These are phyloP conservation scores for Schizophyllum commune DNA, from an alignment of 1,284 basidiomycete species.

Conservation along the genomic window DNA sequence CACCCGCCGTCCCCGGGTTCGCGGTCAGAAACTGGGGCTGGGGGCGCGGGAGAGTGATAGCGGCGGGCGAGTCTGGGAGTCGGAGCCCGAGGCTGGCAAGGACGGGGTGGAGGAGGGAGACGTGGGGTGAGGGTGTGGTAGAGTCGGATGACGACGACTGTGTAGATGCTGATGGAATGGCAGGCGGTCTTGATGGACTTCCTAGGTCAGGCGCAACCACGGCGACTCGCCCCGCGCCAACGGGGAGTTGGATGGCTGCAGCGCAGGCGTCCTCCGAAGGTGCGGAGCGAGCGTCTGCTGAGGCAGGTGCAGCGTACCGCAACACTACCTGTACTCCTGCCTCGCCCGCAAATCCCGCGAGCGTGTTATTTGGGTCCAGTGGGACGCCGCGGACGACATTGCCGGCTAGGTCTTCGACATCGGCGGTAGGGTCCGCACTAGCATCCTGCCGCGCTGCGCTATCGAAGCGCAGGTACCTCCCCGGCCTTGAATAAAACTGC, in stretches of 20 bases:
- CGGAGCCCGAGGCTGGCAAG: slow-evolving; percentile 33
- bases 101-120: background rate
- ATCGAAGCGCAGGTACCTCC: background rate
- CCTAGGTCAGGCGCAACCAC: background rate
- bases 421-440: background rate
- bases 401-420: background rate
- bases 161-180: no score
- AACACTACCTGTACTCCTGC: background rate
- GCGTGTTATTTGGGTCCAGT: background rate
- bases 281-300: no score
- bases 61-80: slow-evolving; percentile 18
- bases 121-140: background rate
- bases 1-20: slow-evolving; percentile 26
- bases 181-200: no score
- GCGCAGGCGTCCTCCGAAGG: no score
- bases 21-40: slow-evolving; percentile 38
- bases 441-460: background rate
- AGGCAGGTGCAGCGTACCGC: no score
- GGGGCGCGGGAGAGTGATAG: slow-evolving; percentile 35
- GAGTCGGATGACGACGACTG: background rate
- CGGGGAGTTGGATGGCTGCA: background rate
- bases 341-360: background rate
- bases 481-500: background rate
- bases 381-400: background rate
- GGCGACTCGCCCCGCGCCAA: background rate